Conservation (phyloP, 352 stramenopile species). For the Phytophthora sp. region DNA sequence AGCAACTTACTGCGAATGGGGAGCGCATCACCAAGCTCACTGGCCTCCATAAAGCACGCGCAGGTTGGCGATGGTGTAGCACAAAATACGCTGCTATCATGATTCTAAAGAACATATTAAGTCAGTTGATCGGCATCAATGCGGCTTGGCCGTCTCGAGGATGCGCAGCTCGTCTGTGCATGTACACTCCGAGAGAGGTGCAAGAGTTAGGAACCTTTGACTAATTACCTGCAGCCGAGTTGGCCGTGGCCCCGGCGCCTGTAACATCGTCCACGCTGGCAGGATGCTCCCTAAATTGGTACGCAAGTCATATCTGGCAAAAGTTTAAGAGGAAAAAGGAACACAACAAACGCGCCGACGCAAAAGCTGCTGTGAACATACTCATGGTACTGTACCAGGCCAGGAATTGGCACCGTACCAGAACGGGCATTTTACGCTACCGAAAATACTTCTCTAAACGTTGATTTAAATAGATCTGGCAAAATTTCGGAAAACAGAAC, state of each 20-base stretch:
- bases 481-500: too few relatives aligned
- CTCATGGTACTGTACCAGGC: background rate
- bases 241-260: background rate
- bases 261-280: background rate
- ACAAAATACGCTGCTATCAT: background rate
- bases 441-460: too few relatives aligned
- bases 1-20: too few relatives aligned
- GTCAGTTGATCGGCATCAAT: background rate
- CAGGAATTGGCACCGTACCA: too few relatives aligned
- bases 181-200: background rate
- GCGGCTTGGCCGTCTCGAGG: background rate
- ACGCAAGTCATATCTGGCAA: conserved; percentile 10
- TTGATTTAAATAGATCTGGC: too few relatives aligned
- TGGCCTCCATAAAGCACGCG: background rate
- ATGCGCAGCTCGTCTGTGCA: background rate
- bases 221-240: background rate
- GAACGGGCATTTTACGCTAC: too few relatives aligned
- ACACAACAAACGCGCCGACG: background rate
- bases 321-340: conserved; percentile 8
- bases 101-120: background rate
- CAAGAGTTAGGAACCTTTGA: background rate
- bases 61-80: background rate
- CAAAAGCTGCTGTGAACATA: background rate
- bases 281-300: conserved; percentile 8
- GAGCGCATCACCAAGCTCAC: background rate